Base-by-base conservation (phyloP, 495 filamentous ascomycete genomes). In the Sordaria brevicollis region DNA sequence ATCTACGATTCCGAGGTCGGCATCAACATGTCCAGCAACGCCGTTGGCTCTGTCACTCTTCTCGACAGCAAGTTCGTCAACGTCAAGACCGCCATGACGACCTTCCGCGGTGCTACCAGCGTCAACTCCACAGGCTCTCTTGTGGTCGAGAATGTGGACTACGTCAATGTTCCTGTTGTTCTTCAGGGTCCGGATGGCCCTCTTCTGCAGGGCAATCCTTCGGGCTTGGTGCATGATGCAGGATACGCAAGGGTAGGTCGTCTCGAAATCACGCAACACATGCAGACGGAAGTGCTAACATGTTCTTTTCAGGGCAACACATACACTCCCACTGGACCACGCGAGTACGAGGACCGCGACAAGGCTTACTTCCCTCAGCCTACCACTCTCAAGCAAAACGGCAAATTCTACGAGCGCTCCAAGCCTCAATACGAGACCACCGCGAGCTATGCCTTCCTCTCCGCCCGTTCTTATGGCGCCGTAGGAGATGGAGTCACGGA, bases 1-100 rank as follows among this genome's bases (percentile, higher is more conserved):
- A 89, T 97, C 82, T 89, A 90, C 76, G 88, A 90, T 77, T 93
- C 91, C 79, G 81, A 83, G 3, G 81, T 93, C 69, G 92, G 90
- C 57, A 83, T 97, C 67, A 90, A 95, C 75, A 92, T 97, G 85
- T 88, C 90, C 8, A 87, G 85, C 34, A 83, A 82, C 25, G 79
- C 86, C 34, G 90, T 93, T 34, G 91, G 92, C 33, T 93, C 91
- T 0, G 86, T 96, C 37, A 81, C 94, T 36, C 80, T 97, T 65
- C 83, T 94, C 10, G 94, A 97, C 79, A 92, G 89, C 77, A 87
- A 77, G 17, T 88, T 96, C 73, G 88, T 82, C 39, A 90, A 91
- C 74, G 85, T 96, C 37, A 81, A 84, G 38, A 81, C 79, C 4
- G 82, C 78, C 31, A 92, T 92, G 67, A 84, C 88, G 4, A 91